Conservation (phyloP, 768 basidiomycete species). For the Amanita thiersii region DNA sequence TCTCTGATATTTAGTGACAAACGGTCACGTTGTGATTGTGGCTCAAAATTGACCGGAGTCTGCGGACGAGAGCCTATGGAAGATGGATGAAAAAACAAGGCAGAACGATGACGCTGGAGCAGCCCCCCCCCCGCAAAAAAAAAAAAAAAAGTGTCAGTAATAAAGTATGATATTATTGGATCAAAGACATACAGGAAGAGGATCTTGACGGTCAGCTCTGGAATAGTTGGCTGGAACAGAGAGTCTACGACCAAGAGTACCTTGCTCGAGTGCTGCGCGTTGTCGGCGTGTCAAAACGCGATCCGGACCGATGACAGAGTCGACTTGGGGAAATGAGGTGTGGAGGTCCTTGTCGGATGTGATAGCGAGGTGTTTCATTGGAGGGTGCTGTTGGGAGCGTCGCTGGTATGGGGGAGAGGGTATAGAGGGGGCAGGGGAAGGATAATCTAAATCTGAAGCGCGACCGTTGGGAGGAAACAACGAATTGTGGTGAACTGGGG, state of each 20-base stretch:
- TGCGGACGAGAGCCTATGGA: conserved; percentile 29
- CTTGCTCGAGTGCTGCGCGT: conserved; percentile 22
- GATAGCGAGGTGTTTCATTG: conserved; percentile 17
- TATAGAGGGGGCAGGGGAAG: conserved; percentile 30
- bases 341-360: conserved; percentile 13
- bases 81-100: conserved; percentile 27
- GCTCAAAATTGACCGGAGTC: conserved; percentile 26
- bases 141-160: conserved; percentile 13
- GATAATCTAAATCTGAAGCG: conserved; percentile 27
- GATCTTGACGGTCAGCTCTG: conserved; percentile 11
- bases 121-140: too few relatives aligned
- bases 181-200: conserved; percentile 13
- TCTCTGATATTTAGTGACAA: conserved; percentile 21
- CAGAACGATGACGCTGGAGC: conserved; percentile 17
- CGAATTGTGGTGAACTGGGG: conserved; percentile 8
- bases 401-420: conserved; percentile 24
- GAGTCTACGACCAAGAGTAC: conserved; percentile 15
- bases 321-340: conserved; percentile 30
- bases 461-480: conserved; percentile 15
- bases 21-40: conserved; percentile 23
- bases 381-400: conserved; percentile 17
- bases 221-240: conserved; percentile 15
- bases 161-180: conserved; percentile 5
- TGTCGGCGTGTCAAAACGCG: conserved; percentile 37
- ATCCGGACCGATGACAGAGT: conserved; percentile 45